Conservation (phyloP, 2,329 filamentous ascomycete species). For the Apiospora rasikravindrae region DNA sequence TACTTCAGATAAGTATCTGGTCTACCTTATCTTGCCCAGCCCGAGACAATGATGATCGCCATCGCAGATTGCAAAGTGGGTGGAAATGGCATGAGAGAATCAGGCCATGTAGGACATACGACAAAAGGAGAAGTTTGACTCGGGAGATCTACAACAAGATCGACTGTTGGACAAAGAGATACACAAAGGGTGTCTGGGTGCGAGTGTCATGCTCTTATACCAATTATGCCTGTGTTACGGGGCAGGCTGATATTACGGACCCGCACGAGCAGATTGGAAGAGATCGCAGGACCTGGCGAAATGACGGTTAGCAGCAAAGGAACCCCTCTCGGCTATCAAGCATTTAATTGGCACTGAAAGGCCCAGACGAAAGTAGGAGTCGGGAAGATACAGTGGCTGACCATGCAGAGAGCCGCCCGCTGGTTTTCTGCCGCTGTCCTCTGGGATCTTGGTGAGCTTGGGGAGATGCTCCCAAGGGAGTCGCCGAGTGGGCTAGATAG, state of each 20-base stretch:
- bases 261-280: not conserved
- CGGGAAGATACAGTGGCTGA: constrained; percentile 6
- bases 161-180: not conserved
- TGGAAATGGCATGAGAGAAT: not conserved
- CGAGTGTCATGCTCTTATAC: constrained; percentile 10
- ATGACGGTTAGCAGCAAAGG: not conserved
- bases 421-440: not conserved
- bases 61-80: not conserved
- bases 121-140: constrained; percentile 11
- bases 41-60: not conserved
- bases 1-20: not conserved
- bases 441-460: not conserved
- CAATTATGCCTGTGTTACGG: constrained; percentile 1
- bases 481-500: not conserved
- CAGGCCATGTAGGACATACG: not conserved
- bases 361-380: not conserved
- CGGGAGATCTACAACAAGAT: not conserved
- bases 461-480: not conserved
- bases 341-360: not conserved
- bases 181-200: constrained; percentile 14
- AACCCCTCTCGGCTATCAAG: not conserved
- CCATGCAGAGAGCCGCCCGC: not conserved
- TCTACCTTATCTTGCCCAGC: not conserved
- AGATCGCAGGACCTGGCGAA: not conserved
- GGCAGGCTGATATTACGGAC: not conserved